These are phyloP conservation scores for Thielaviopsis musarum DNA, from an alignment of 2,329 filamentous ascomycete species.

Conservation along the genomic window DNA sequence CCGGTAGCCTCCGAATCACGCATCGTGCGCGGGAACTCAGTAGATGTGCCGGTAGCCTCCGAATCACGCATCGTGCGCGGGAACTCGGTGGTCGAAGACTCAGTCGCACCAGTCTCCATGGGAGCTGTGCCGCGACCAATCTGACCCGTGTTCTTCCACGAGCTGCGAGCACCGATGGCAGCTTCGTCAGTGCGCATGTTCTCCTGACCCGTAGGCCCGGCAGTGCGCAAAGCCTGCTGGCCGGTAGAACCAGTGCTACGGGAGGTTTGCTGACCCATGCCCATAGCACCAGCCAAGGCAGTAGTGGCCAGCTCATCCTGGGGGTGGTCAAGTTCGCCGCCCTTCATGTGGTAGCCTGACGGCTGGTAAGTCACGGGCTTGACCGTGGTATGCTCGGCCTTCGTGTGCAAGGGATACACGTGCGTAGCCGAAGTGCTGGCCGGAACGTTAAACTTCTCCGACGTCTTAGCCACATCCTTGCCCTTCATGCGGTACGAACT, in stretches of 20 bases:
- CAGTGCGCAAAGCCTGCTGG: not conserved
- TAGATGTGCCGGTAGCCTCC: not conserved
- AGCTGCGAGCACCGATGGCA: not conserved
- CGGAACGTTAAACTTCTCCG: conserved; percentile 2
- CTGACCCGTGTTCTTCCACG: not conserved
- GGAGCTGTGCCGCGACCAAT: not conserved
- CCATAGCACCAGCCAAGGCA: not conserved
- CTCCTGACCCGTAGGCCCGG: not conserved
- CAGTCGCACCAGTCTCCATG: not conserved
- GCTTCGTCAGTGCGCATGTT: not conserved
- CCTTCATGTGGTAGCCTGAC: conserved; percentile 7
- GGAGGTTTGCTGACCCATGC: not conserved
- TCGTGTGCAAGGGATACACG: not conserved
- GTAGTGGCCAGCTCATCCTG: not conserved
- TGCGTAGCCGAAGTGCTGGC: not conserved
- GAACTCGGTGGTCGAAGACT: not conserved
- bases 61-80: not conserved
- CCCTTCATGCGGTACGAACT: conserved; percentile 8
- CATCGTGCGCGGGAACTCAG: not conserved
- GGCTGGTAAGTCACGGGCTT: not conserved
- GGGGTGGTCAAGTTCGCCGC: conserved; percentile 2
- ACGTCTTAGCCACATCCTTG: not conserved
- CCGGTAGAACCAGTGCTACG: not conserved
- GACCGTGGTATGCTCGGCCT: not conserved
- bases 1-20: not conserved